Base-by-base conservation (phyloP, 768 basidiomycete genomes). In the Fibroporia radiculosa region DNA sequence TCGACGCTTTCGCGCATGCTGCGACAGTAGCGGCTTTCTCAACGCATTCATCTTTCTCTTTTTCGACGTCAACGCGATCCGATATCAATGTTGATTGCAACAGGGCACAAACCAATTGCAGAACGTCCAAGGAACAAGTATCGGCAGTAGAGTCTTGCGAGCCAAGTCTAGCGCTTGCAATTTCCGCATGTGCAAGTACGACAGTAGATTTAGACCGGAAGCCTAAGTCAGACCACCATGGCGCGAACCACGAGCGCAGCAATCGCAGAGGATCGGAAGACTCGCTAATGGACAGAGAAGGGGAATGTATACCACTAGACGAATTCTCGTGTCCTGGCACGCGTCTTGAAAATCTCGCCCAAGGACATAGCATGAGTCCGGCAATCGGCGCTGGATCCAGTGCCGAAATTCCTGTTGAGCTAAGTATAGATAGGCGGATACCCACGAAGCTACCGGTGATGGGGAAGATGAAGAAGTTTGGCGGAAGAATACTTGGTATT, bases 1-100 rank as follows among this genome's bases (percentile, higher is more conserved):
- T 59, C 50, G 58, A 60, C 26, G 56, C 58, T 16, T 57, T 60
- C 32, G 57, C 53, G 8, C 47, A 55, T 1, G 53, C 55, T 1
- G 50, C 55, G 3, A 45, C 47, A 1, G 45, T 48, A 8, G 50
- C 55, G 4, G 39, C 48, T 1, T 39, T 43, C 7, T 28, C 45
- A 8, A 41, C 50, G 5, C 24, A 41, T 6, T 56, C 54, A 0
- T 46, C 48, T 0, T 37, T 48, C 13, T 52, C 56, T 6, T 48
- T 58, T 3, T 54, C 59, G 11, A 51, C 54, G 2, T 58, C 56
- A 6, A 39, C 53, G 6, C 48, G 35, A 10, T 57, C 55, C 7
- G 40, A 31, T 3, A 31, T 35, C 18, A 37, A 13, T 12, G 14
- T 16, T 11, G 23, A 31, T 19, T 26, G 26, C 3, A 26, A 12